Evolutionary conservation across 2,329 filamentous ascomycete genomes (phyloP), one percentile per base, ranked within the genome.

Genomic region (Stagonosporopsis tanaceti): DNA sequence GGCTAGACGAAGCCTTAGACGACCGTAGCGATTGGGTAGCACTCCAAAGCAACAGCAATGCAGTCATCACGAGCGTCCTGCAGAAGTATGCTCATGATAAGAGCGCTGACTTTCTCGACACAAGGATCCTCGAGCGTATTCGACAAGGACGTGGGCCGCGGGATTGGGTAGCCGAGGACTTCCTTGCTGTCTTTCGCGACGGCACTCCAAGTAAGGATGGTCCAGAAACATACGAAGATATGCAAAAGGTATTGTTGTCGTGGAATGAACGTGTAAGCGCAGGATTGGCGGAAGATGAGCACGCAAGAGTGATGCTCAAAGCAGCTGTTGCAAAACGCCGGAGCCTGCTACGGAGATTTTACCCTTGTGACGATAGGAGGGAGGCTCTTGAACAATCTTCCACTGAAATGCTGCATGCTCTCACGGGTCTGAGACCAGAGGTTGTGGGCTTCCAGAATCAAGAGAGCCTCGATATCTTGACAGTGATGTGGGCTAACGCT

Each of bases 381-480:
- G 30, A 37, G n/a, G 24, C 17, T 11, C 39, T 50, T 3, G 9
- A 35, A 14, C 28, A 22, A 3, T 44, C 47, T 15, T 47, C 38
- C 35, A 28, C 40, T 6, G 46, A 50, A 32, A 35, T 71, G 5
- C 50, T 59, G 4, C 47, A 55, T 24, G 61, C 64, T 6, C 38
- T 71, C 2, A 61, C 60, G 28, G 59, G 47, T 28, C 66, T 64
- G 25, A 60, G 64, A 7, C 64, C 68, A 7, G 69, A 69, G 37
- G 63, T 60, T 25, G 50, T 42, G 32, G 1, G 7, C 2, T 72
- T 71, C 35, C 30, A 42, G 24, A 53, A 46, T 8, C 59, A 66
- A 38, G 47, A 62, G 7, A 42, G 60, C 1, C 58, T 57, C 25
- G 37, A 63, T 17, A 53, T 68, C 24, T 30, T 71, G 4, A 27